A percentile compares a stretch with the other conserved stretches of the same genome.
Evolutionary conservation across 768 basidiomycete species (phyloP).

Genomic region (Leccinum aurantiacum): DNA sequence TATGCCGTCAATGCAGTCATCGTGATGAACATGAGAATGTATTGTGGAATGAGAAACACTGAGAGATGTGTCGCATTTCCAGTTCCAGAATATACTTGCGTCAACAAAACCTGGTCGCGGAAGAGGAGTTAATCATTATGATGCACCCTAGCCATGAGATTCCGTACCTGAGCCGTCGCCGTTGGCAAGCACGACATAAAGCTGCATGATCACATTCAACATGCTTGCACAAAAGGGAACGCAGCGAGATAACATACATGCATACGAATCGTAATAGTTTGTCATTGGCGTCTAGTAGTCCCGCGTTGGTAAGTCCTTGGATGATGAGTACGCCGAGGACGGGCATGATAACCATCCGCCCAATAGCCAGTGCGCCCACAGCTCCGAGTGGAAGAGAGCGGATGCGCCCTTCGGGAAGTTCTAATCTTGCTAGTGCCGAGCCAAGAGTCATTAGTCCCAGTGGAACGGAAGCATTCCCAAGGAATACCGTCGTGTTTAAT

Average conservation of each 20-base stretch:
- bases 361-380: conserved; percentile 51
- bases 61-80: conserved; percentile 62
- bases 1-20: conserved; percentile 41
- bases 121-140: background rate
- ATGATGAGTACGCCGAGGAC: conserved; percentile 60
- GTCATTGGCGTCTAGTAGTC: conserved; percentile 50
- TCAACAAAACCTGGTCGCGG: conserved; percentile 51
- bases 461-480: conserved; percentile 64
- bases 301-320: conserved; percentile 45
- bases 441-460: conserved; percentile 63
- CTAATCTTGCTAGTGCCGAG: conserved; percentile 58
- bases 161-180: conserved; percentile 53
- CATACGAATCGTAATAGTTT: conserved; percentile 65
- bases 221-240: background rate
- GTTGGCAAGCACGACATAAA: conserved; percentile 63
- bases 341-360: conserved; percentile 57
- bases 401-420: conserved; percentile 50
- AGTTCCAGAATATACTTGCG: conserved; percentile 65
- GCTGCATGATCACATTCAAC: conserved; percentile 29
- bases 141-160: background rate
- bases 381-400: conserved; percentile 48
- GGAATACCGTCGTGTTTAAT: conserved; percentile 54
- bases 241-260: conserved; percentile 48
- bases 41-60: conserved; percentile 62
- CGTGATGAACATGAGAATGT: conserved; percentile 39